Percentiles rank a stretch among this genome's conserved stretches.
phyloP scores from a whole-genome alignment of 1,139 yeast species.

The Saccharomyces hybrid region DNA sequence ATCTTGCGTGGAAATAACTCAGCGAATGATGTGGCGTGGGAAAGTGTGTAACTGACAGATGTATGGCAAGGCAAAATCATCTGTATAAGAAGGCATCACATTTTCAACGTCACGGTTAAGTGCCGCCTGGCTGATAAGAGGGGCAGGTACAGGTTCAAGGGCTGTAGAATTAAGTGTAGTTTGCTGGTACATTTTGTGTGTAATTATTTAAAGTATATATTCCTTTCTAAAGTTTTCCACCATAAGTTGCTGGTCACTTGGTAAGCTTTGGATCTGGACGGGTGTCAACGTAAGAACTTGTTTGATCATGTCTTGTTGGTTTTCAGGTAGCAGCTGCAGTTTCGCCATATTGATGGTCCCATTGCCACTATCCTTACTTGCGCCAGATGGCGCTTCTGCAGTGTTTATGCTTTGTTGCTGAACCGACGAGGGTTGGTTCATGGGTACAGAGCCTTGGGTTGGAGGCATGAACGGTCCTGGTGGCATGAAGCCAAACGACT shows the following conservation, averaged over 20 bases:
- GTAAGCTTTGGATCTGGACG: constrained; percentile 48
- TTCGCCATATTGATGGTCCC: constrained; percentile 14
- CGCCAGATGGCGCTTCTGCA: not conserved
- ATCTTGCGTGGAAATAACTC: not conserved
- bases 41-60: not conserved
- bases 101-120: not conserved
- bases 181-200: not conserved
- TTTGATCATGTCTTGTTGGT: constrained; percentile 57
- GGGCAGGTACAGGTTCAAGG: not conserved
- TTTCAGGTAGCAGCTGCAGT: constrained; percentile 34
- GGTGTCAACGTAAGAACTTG: constrained; percentile 55
- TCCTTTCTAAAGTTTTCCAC: constrained; percentile 53
- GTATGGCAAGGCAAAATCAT: not conserved
- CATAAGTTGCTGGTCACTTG: constrained; percentile 54
- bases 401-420: not conserved
- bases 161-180: not conserved
- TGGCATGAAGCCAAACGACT: constrained; percentile 1
- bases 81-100: not conserved
- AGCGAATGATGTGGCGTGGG: not conserved
- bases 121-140: not conserved
- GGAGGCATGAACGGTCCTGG: not conserved
- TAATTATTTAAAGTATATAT: constrained; percentile 34
- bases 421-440: not conserved
- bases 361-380: not conserved
- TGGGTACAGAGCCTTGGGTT: not conserved